Evolutionary conservation across 768 basidiomycete genomes (phyloP), one percentile per base, ranked within the genome.

Genomic region (Nidularia sp.): DNA sequence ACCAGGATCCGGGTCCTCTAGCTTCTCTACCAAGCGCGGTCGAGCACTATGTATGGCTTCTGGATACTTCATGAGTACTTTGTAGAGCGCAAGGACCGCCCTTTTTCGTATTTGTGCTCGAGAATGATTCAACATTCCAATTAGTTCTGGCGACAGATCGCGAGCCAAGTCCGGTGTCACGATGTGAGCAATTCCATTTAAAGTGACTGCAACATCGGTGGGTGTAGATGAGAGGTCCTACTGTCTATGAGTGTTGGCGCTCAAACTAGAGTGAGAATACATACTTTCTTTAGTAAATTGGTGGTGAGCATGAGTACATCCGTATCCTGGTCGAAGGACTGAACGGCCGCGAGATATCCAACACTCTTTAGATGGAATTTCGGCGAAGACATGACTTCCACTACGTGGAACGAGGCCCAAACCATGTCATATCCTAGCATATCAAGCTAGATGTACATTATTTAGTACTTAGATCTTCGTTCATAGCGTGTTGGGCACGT

Each of bases 221-320:
- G 90, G 88, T 45, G 71, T 82, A 47, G 92, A 88, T 51, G 77
- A 81, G 60, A 97, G 70, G 61, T 97, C 93, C 93, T 95, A 59
- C 60, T 57, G 5, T 6, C 8, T 12, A 29, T 44, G 9, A 45
- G 34, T 44, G n/a, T 52, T 12, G 9, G 57, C 48, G 62, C 25
- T 63, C n/a, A 47, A n/a, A 45, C 45, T 35, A 45, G n/a, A 49
- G 34, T 3, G 29, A 48, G 41, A 5, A 15, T 5, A 62, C 82
- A 54, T 53, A 90, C 93, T 81, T 97, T 97, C 77, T 96, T 96
- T 57, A 96, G 70, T 32, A 93, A 74, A 69, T 99, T 99, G 7
- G 96, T 97, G 2, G 96, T 97, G 45, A 98, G 79, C 81, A 99
- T 97, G 18, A 98, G 84, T 22, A 98, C 96, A 60, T 98, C 97